Evolutionary conservation across 106 monocot genomes (phyloP), one percentile per base, ranked within the genome.

Genomic region (Acanthochlamys bracteata): DNA sequence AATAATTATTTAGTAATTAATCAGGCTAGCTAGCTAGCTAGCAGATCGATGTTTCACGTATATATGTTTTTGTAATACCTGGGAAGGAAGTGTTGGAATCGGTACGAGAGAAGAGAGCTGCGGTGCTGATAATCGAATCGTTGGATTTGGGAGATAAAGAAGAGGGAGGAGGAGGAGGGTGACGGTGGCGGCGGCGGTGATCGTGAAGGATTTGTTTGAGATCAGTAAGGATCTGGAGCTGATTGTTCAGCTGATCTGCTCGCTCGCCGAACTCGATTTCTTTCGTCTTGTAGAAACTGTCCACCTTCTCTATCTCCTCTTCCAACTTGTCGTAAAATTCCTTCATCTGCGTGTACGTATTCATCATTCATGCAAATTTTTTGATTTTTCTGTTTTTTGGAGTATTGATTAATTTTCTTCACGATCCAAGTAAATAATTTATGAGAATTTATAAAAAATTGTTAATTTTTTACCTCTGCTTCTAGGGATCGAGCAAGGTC

Each of bases 191-290:
- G n/a, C 84, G 85, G 59, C 63, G 53, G 39, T 72, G 74, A 14
- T 85, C 88, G 7, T 75, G 70, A 64, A 92, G 75, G 47, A 98
- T 79, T 51, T 79, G 77, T 79, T 88, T 91, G 41, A 98, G 67
- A 20, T 92, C 98, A 7, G 71, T 0, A 41, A 98, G 80, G 21
- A 89, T 98, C 52, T 88, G 84, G 10, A 98, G 85, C 80, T 98
- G 98, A 68, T 85, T 92, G 68, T 60, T 73, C 20, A 98, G 74
- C 1, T 58, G 64, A 25, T 98, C 92, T 0, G 80, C 85, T 26
- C 98, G 70, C 65, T 91, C 81, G 43, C 80, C 71, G 73, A 91
- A 92, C 75, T 92, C 98, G 20, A 46, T 57, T 63, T 98, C 98
- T 55, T 79, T 85, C 7, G 66, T 49, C 42, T 8, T 67, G 74